phyloP scores from a whole-genome alignment of 805 yeast genomes.

The Saitoella complicata region DNA sequence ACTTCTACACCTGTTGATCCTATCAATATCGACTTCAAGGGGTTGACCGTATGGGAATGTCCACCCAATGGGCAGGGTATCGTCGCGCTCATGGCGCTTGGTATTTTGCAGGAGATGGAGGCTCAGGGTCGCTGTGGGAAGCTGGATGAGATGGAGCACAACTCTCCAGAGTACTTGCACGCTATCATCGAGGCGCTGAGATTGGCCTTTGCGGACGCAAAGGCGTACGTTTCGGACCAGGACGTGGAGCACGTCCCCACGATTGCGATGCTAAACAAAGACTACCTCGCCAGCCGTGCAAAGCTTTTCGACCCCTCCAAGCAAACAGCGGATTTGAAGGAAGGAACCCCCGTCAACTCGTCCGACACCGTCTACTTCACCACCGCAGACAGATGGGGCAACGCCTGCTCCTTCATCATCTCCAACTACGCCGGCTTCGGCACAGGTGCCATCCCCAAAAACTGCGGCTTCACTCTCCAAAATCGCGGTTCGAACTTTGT shows the following conservation, averaged over 20 bases:
- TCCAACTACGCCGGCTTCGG: slow-evolving; percentile 60
- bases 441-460: slow-evolving; percentile 44
- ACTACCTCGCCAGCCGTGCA: slow-evolving; percentile 36
- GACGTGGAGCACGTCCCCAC: slow-evolving; percentile 23
- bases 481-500: slow-evolving; percentile 67
- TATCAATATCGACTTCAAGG: slow-evolving; percentile 35
- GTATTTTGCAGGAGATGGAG: slow-evolving; percentile 43
- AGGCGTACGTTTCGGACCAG: slow-evolving; percentile 54
- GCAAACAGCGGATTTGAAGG: slow-evolving; percentile 28
- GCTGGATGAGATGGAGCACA: slow-evolving; percentile 31
- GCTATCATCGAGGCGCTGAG: slow-evolving; percentile 55
- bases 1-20: slow-evolving; percentile 52
- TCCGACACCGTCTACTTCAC: slow-evolving; percentile 63
- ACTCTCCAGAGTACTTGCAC: slow-evolving; percentile 57
- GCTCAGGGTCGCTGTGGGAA: slow-evolving; percentile 28
- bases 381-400: slow-evolving; percentile 50
- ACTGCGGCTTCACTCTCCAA: slow-evolving; percentile 50
- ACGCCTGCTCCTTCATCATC: slow-evolving; percentile 68
- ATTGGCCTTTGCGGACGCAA: slow-evolving; percentile 58
- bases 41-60: slow-evolving; percentile 53
- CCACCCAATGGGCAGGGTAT: slow-evolving; percentile 79
- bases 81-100: slow-evolving; percentile 56
- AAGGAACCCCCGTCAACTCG: slow-evolving; percentile 34
- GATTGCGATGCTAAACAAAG: slow-evolving; percentile 29
- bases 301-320: slow-evolving; percentile 27